Evolutionary conservation across 2,329 filamentous ascomycete species (phyloP).

Genomic region (Epicoccum nigrum): DNA sequence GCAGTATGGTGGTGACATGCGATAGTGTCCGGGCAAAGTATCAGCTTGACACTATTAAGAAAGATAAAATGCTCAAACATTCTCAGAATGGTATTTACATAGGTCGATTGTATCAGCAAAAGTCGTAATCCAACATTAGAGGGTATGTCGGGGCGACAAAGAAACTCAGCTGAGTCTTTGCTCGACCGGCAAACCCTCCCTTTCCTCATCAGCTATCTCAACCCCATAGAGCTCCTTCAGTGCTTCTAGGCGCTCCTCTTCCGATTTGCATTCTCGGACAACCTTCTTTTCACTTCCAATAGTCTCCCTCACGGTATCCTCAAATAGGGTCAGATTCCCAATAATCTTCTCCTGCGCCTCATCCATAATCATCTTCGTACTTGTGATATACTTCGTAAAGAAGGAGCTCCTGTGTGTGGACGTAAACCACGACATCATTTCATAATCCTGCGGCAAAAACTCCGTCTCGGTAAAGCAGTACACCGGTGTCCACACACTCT

Average conservation of each 20-base stretch:
- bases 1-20: too few species aligned
- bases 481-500: slow-evolving; percentile 11
- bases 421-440: slow-evolving; percentile 32
- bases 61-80: too few species aligned
- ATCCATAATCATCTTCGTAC: slow-evolving; percentile 21
- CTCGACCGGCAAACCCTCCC: not conserved
- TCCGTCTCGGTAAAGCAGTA: slow-evolving; percentile 30
- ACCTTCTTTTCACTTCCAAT: not conserved
- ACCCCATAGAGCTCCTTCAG: slow-evolving; percentile 11
- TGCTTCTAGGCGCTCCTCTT: slow-evolving; percentile 12
- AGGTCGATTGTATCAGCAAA: too few species aligned
- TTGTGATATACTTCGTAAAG: slow-evolving; percentile 25
- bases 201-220: slow-evolving; percentile 11
- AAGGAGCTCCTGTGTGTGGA: slow-evolving; percentile 23
- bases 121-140: too few species aligned
- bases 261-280: slow-evolving; percentile 10
- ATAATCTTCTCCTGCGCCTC: slow-evolving; percentile 11
- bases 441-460: slow-evolving; percentile 30
- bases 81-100: too few species aligned
- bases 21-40: too few species aligned
- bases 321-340: slow-evolving; percentile 14
- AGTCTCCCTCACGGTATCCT: slow-evolving; percentile 3
- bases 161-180: not conserved
- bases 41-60: too few species aligned
- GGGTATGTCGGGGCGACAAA: too few species aligned